phyloP scores from a whole-genome alignment of 345 rosid species.

The Citrus sinensis region DVS_A1.0 CM039163.1:6713501-6714000 shows the following conservation, averaged over 20 bases:
- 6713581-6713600: too few relatives aligned
- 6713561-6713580: neutral
- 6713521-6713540: conserved; percentile 2
- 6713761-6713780: conserved; percentile 39
- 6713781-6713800: conserved; percentile 31
- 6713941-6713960: neutral
- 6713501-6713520: neutral
- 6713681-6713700: conserved; percentile 16
- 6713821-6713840: conserved; percentile 23
- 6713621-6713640: too few relatives aligned
- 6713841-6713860: conserved; percentile 20
- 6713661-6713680: neutral
- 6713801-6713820: conserved; percentile 50
- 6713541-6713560: neutral
- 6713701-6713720: neutral
- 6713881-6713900: conserved; percentile 1
- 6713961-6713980: conserved; percentile 25
- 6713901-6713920: conserved; percentile 3
- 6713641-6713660: too few relatives aligned
- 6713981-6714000: conserved; percentile 38
- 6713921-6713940: neutral
- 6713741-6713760: conserved; percentile 39
- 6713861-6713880: neutral
- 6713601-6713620: too few relatives aligned
- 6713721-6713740: conserved; percentile 42